phyloP scores from a whole-genome alignment of 2,329 filamentous ascomycete genomes.

The Hymenoscyphus fraxineus region DNA sequence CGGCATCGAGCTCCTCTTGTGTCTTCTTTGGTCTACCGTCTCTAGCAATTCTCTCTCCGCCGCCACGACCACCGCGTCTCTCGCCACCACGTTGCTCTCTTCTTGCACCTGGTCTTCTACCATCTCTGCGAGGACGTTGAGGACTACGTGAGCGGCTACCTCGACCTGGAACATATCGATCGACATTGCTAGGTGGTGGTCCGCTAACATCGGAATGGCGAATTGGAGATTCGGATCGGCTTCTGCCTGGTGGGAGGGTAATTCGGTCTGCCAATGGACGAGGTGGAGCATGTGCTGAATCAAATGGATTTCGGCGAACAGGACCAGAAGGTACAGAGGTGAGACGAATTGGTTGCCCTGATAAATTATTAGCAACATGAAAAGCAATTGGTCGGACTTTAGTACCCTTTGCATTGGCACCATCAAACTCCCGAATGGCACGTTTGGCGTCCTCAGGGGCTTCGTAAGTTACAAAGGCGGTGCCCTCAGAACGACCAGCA shows the following conservation, averaged over 20 bases:
- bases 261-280: constrained; percentile 59
- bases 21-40: constrained; percentile 70
- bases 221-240: constrained; percentile 58
- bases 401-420: constrained; percentile 80
- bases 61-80: constrained; percentile 36
- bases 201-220: constrained; percentile 36
- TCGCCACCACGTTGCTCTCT: constrained; percentile 38
- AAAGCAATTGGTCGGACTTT: neutral
- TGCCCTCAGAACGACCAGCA: constrained; percentile 80
- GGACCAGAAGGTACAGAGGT: constrained; percentile 56
- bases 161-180: constrained; percentile 36
- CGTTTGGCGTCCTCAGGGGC: constrained; percentile 64
- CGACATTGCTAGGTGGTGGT: constrained; percentile 34
- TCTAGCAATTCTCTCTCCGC: constrained; percentile 41
- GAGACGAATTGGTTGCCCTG: constrained; percentile 76
- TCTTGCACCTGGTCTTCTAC: constrained; percentile 48
- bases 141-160: constrained; percentile 57
- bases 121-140: constrained; percentile 49
- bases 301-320: constrained; percentile 52
- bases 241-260: constrained; percentile 47
- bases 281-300: constrained; percentile 51
- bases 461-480: constrained; percentile 79
- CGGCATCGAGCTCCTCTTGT: constrained; percentile 87
- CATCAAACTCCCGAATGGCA: constrained; percentile 78
- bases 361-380: constrained; percentile 16